Percentiles rank a stretch among this genome's conserved stretches.
Evolutionary conservation across 202 grass and related monocot genomes (phyloP).

Genomic region (Hordeum pubiflorum): DNA sequence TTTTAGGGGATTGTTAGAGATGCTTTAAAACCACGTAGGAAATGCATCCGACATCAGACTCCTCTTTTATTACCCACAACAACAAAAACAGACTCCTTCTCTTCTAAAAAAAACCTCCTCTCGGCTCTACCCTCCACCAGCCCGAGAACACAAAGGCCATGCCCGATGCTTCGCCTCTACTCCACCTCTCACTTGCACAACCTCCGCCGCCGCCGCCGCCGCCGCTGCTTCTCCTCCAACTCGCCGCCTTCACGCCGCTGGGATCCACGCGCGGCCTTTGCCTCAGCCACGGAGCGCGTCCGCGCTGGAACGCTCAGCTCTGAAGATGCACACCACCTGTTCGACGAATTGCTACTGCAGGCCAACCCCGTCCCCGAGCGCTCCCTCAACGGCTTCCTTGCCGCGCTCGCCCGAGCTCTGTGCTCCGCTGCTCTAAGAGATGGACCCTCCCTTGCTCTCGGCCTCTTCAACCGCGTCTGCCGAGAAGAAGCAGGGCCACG

Average conservation of each 20-base stretch:
- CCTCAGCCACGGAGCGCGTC: neutral
- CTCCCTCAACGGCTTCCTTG: neutral
- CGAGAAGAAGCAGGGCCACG: neutral
- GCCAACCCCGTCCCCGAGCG: neutral
- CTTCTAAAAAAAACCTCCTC: no score
- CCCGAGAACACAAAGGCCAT: neutral
- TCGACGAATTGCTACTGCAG: neutral
- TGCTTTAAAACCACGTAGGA: no score
- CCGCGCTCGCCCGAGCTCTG: neutral
- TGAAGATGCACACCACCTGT: neutral
- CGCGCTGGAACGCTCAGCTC: neutral
- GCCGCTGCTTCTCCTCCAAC: neutral
- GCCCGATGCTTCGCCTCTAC: neutral
- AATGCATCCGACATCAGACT: no score
- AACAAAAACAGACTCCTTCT: no score
- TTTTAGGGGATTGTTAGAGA: no score
- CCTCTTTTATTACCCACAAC: no score
- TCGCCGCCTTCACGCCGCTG: neutral
- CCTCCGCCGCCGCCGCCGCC: neutral
- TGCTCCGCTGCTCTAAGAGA: neutral
- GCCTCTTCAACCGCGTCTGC: neutral
- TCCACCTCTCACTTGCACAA: neutral
- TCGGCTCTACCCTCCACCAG: neutral
- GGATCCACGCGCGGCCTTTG: neutral
- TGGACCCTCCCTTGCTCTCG: neutral